These are phyloP conservation scores for Blepharisma japonicum DNA, from an alignment of 73 alveolate species.

Conservation along the genomic window DNA sequence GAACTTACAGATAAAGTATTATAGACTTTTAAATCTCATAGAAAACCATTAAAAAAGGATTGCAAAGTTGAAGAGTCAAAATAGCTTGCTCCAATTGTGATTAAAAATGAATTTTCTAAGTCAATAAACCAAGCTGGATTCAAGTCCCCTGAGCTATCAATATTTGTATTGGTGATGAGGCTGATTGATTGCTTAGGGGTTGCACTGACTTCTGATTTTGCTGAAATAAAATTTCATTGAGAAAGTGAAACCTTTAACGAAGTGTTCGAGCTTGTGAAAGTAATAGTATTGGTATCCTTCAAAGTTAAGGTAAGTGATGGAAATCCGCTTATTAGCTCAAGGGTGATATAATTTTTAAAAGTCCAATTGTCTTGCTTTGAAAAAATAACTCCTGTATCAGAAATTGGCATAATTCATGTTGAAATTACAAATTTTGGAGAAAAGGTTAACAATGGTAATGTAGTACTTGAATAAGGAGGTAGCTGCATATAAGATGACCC, in stretches of 20 bases:
- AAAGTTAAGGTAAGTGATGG: no score
- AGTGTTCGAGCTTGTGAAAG: no score
- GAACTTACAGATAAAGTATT: neutral
- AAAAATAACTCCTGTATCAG: neutral
- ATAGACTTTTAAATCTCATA: neutral
- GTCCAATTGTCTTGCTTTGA: neutral
- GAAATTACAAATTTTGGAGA: neutral
- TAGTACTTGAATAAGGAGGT: slow-evolving; percentile 6
- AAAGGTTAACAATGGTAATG: neutral
- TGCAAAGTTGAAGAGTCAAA: neutral
- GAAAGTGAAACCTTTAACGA: no score
- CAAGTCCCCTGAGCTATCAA: no score
- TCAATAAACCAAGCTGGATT: no score
- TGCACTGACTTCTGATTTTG: no score
- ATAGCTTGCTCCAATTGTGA: neutral
- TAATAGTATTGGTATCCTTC: no score
- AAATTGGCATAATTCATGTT: neutral
- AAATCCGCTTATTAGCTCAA: no score
- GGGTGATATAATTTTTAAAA: no score
- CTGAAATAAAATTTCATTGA: no score
- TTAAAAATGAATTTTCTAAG: neutral
- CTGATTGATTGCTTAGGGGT: no score
- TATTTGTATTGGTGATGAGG: no score
- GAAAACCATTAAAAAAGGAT: neutral
- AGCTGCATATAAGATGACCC: slow-evolving; percentile 12